A percentile compares a stretch with the other conserved stretches of the same genome.
These are phyloP conservation scores for Podospora pseudopauciseta DNA, from an alignment of 495 filamentous ascomycete genomes.

Conservation along the genomic window DNA sequence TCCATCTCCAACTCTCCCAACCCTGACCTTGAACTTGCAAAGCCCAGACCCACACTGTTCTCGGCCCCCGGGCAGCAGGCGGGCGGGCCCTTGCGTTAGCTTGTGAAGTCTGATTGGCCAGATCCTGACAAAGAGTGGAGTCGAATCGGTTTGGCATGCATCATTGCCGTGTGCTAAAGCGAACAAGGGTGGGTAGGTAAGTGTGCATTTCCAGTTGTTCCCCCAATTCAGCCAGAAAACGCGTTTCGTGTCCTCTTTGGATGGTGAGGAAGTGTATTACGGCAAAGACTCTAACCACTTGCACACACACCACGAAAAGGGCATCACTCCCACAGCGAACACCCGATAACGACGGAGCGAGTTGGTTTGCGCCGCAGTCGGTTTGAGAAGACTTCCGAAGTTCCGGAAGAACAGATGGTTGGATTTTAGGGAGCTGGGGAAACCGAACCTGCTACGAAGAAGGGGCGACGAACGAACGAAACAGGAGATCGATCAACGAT, in stretches of 20 bases:
- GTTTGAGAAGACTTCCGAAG: no score
- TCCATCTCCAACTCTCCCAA: neutral
- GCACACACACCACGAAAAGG: neutral
- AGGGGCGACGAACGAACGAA: neutral
- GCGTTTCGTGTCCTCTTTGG: constrained; percentile 12
- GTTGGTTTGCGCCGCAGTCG: no score
- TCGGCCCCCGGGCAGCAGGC: neutral
- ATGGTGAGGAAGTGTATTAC: neutral
- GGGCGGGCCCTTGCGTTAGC: neutral
- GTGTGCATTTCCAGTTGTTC: constrained; percentile 39
- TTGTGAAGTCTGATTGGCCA: constrained; percentile 19
- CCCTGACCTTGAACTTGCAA: neutral
- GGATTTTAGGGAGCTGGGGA: neutral
- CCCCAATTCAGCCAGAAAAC: neutral
- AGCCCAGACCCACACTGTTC: neutral
- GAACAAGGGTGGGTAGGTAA: constrained; percentile 19
- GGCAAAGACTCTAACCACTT: neutral
- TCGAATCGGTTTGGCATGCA: constrained; percentile 13
- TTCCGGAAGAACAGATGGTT: no score
- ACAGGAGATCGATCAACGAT: neutral
- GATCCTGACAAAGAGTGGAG: neutral
- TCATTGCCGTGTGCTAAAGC: constrained; percentile 18
- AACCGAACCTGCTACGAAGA: no score
- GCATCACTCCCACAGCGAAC: no score
- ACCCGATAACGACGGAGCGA: no score